Conservation (phyloP, 2,329 filamentous ascomycete genomes). For the Ophiosphaerella herpotricha region DNA sequence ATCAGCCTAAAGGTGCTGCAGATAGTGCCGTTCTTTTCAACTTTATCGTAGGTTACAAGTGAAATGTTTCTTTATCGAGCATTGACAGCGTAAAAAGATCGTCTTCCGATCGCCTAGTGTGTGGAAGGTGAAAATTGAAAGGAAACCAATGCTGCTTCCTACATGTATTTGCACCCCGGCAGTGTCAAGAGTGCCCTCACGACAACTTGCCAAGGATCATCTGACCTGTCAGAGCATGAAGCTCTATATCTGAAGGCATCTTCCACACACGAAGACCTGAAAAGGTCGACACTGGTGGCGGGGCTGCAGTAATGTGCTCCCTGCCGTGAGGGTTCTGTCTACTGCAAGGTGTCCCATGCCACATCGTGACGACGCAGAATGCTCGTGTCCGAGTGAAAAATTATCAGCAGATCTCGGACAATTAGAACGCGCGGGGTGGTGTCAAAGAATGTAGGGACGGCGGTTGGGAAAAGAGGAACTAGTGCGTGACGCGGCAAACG, state of each 20-base stretch:
- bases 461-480: background rate
- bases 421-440: background rate
- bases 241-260: constrained; percentile 34
- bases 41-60: too few species aligned
- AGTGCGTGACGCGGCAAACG: background rate
- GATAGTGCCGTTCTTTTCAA: background rate
- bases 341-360: constrained; percentile 14
- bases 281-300: constrained; percentile 31
- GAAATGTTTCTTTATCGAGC: too few species aligned
- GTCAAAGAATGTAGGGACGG: background rate
- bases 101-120: background rate
- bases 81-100: background rate
- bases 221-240: constrained; percentile 26
- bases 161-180: constrained; percentile 17
- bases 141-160: constrained; percentile 1
- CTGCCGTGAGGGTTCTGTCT: constrained; percentile 22
- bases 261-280: constrained; percentile 29
- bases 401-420: background rate
- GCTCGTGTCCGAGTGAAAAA: background rate
- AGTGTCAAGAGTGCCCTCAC: constrained; percentile 23
- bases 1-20: background rate
- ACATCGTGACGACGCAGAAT: constrained; percentile 3
- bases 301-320: constrained; percentile 21
- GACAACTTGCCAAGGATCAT: constrained; percentile 31
- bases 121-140: constrained; percentile 3